Evolutionary conservation across 179 eudicot genomes (phyloP).

Genomic region (Pouteria campechiana): DNA sequence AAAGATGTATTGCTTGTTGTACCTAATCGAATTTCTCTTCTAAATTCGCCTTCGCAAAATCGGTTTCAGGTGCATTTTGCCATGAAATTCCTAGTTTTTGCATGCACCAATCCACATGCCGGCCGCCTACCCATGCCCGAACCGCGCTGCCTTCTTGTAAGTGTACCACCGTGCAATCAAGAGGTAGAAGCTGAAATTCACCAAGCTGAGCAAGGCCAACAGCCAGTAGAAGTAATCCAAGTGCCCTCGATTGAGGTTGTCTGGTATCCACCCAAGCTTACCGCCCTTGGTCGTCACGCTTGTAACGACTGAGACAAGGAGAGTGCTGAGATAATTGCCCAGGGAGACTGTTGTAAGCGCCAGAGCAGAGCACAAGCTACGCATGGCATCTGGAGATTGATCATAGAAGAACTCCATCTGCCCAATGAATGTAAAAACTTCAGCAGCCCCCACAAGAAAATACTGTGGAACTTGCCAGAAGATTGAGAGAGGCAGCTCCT

Average conservation of each 20-base stretch:
- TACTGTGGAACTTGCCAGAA: constrained; percentile 50
- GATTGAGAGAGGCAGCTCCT: constrained; percentile 21
- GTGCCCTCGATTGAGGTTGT: constrained; percentile 38
- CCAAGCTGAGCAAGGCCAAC: constrained; percentile 31
- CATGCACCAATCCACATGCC: no score
- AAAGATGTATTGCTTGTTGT: no score
- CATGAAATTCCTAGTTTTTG: no score
- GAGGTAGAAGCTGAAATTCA: constrained; percentile 27
- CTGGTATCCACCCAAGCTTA: constrained; percentile 38
- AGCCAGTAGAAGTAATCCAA: constrained; percentile 48
- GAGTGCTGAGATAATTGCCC: constrained; percentile 37
- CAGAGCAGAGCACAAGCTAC: constrained; percentile 39
- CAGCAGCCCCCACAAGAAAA: constrained; percentile 41
- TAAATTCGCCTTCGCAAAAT: no score
- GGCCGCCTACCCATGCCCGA: no score
- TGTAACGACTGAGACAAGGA: constrained; percentile 34
- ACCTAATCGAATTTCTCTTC: no score
- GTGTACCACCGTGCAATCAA: constrained; percentile 24
- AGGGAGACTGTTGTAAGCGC: constrained; percentile 28
- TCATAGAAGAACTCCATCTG: constrained; percentile 52
- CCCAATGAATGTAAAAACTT: constrained; percentile 34
- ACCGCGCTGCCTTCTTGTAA: constrained; percentile 20
- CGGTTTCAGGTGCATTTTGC: no score
- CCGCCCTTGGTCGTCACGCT: constrained; percentile 22
- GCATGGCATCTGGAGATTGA: constrained; percentile 50